Evolutionary conservation across 768 basidiomycete species (phyloP), one percentile per base, ranked within the genome.

Genomic region (Nidula microcarpa): DNA sequence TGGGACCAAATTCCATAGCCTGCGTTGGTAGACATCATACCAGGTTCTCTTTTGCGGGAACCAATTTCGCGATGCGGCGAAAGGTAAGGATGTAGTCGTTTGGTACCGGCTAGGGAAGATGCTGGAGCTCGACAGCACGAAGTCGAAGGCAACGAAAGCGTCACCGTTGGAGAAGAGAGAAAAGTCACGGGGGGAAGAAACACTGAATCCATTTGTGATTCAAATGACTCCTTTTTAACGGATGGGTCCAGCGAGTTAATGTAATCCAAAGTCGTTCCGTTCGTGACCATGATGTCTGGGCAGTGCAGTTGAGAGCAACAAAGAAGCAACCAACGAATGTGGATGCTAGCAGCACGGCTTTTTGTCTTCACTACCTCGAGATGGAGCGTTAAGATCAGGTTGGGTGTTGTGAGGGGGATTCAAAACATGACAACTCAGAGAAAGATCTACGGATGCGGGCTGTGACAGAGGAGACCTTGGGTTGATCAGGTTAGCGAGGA

Each of bases 171-270:
- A 55, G 56, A 37, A 33, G 55, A 53, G 49, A 49, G 55, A 48
- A 56, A 61, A 56, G 63, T 60, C 50, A 64, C 58, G 30, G 59
- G 60, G 47, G 71, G 68, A 55, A 74, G 69, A 48, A 69, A 74
- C 36, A 74, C 61, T 56, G 74, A 62, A 64, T 71, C 62, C 49
- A 66, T 66, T 53, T 65, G 62, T 41, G 66, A 64, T 53, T 74
- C 70, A 49, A 53, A 50, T 51, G 65, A 57, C 64, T 81, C 78
- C 59, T 73, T 68, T 77, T 82, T 79, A 76, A 81, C 75, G 67
- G 64, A 63, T 59, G 55, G 53, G 57, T 54, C 51, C 60, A 61
- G 52, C 65, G 50, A 56, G 63, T 51, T 53, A 55, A 60, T 51
- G 57, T 45, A 53, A 66, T 58, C 70, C 69, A 70, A 30, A 30